Evolutionary conservation across 148 eudicot species (phyloP), one percentile per base, ranked within the genome.

Genomic region (Nyssa sinensis): DNA sequence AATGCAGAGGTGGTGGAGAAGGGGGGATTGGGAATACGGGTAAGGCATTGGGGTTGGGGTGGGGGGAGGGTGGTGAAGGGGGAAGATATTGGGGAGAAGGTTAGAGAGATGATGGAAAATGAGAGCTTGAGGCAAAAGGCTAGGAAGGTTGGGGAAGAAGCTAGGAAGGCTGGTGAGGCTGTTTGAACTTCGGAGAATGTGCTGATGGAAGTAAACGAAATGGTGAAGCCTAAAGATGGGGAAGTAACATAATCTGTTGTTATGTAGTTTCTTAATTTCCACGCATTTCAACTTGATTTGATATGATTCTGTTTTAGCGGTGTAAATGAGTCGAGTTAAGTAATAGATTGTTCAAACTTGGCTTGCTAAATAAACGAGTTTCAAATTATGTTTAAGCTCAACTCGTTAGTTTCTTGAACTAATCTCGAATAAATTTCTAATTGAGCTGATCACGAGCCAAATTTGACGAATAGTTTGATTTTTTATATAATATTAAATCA

Each of bases 141-240:
- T 17, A 23, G 27, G 41, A 61, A 19, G n/a, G 74, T 76, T 19
- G 58, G 68, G 62, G 33, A 62, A 44, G 58, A 69, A 12, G 79
- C 79, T 27, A 12, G 34, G n/a, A 70, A 24, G 34, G 82, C 78
- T 32, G 59, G 72, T 28, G 33, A 28, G 24, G 30, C 11, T 44
- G 66, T 66, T 29, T 78, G 81, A 14, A 73, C 51, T 7, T 79
- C 75, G 16, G 75, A 80, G 19, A 58, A 23, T 33, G 67, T 71
- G 44, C 53, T 80, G 34, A 41, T 13, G 19, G 67, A 53, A n/a
- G n/a, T 79, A 4, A 68, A 47, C 69, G 75, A 60, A 49, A 25
- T 66, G 37, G 30, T 62, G n/a, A 74, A 21, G 30, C 66, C 10
- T 53, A 74, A 51, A 58, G n/a, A n/a, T n/a, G n/a, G n/a, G n/a